phyloP scores from a whole-genome alignment of 1,284 basidiomycete genomes.

The Moniliella sp. region DNA sequence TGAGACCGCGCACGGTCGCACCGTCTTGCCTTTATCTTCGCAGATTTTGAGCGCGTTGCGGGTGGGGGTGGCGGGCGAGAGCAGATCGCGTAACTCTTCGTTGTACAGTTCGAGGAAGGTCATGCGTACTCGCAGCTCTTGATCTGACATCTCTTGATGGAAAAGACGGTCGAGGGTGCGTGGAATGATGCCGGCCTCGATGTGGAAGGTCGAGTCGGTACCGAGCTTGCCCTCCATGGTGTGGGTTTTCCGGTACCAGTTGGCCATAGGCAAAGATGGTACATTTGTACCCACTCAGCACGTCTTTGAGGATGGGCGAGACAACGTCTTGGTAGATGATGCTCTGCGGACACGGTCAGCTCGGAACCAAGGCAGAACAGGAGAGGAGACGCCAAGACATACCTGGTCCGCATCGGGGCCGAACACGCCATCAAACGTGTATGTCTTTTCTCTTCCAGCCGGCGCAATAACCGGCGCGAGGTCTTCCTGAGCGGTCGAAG shows the following conservation, averaged over 20 bases:
- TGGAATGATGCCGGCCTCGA: conserved; percentile 90
- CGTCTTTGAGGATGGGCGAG: conserved; percentile 72
- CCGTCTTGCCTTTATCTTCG: conserved; percentile 47
- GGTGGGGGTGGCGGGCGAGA: conserved; percentile 39
- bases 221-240: conserved; percentile 33
- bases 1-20: conserved; percentile 77
- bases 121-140: conserved; percentile 76
- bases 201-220: conserved; percentile 56
- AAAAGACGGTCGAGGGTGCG: conserved; percentile 80
- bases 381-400: no score
- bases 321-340: conserved; percentile 86
- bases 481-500: not conserved
- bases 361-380: no score
- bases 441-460: conserved; percentile 17
- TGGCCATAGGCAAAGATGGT: conserved; percentile 97
- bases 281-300: conserved; percentile 85
- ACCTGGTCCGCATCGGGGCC: conserved; percentile 91
- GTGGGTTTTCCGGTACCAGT: conserved; percentile 90
- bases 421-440: conserved; percentile 42
- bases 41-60: conserved; percentile 56
- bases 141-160: conserved; percentile 47
- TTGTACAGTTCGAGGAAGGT: conserved; percentile 97
- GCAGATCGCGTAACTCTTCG: conserved; percentile 54
- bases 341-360: no score
- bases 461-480: not conserved